A percentile compares a stretch with the other conserved stretches of the same genome.
Conservation (phyloP, 2,329 filamentous ascomycete species). For the Lasiodiplodia sp. region DNA sequence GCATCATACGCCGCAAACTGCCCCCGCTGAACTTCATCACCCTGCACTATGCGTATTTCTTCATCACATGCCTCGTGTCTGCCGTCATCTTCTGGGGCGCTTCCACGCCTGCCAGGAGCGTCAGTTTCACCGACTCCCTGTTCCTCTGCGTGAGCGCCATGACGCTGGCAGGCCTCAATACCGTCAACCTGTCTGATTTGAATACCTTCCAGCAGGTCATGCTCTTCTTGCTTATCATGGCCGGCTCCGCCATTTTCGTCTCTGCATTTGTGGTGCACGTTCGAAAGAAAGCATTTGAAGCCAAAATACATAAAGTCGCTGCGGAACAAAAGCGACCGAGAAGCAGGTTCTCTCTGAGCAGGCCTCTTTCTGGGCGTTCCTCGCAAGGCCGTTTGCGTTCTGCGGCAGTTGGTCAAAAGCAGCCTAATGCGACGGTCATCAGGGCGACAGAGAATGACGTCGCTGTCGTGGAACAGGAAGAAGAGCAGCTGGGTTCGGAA, state of each 20-base stretch:
- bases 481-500: neutral
- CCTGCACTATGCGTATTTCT: slow-evolving; percentile 73
- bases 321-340: slow-evolving; percentile 37
- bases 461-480: neutral
- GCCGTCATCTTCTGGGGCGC: slow-evolving; percentile 69
- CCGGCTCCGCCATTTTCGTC: slow-evolving; percentile 73
- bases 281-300: slow-evolving; percentile 68
- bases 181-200: slow-evolving; percentile 68
- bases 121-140: slow-evolving; percentile 69
- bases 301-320: slow-evolving; percentile 63
- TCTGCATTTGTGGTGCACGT: slow-evolving; percentile 69
- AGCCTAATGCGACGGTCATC: neutral
- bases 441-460: neutral
- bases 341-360: slow-evolving; percentile 8
- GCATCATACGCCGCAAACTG: slow-evolving; percentile 35
- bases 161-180: slow-evolving; percentile 72
- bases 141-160: slow-evolving; percentile 73
- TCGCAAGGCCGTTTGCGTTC: neutral
- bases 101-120: slow-evolving; percentile 58
- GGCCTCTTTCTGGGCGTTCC: slow-evolving; percentile 34
- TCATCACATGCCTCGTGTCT: slow-evolving; percentile 61
- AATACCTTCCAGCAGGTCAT: slow-evolving; percentile 73
- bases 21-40: slow-evolving; percentile 67
- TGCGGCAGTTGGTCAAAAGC: neutral
- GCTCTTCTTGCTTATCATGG: slow-evolving; percentile 69